Percentiles rank a stretch among this genome's conserved stretches.
Evolutionary conservation across 305 asterid genomes (phyloP).

Genomic region (Fraxinus baroniana): DNA sequence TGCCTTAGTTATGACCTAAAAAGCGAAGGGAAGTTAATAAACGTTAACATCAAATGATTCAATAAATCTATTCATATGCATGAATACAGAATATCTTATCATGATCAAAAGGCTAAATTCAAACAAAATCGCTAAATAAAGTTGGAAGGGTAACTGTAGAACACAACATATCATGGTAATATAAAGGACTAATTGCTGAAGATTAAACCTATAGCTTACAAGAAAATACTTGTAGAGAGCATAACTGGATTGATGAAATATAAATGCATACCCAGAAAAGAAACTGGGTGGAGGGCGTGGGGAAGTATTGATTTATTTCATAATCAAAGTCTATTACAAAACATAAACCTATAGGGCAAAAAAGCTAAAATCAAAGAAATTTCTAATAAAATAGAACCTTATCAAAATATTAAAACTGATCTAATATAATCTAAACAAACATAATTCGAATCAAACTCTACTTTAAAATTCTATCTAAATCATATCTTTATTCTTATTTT

Average conservation of each 20-base stretch:
- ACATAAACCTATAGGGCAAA: too few relatives aligned
- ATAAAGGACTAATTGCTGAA: background rate
- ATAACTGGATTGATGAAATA: background rate
- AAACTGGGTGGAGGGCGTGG: too few relatives aligned
- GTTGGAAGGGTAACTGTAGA: background rate
- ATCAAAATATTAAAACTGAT: too few relatives aligned
- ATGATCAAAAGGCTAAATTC: background rate
- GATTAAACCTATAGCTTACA: background rate
- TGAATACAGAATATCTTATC: background rate
- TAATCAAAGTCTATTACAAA: too few relatives aligned
- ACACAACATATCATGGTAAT: background rate
- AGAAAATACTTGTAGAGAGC: background rate
- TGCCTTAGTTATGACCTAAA: conserved; percentile 76
- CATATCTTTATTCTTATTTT: background rate
- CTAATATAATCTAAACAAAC: too few relatives aligned
- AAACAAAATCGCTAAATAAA: background rate
- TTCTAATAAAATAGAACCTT: too few relatives aligned
- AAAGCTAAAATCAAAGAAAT: too few relatives aligned
- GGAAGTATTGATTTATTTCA: too few relatives aligned
- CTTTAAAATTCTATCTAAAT: background rate
- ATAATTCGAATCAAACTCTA: background rate
- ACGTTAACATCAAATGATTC: conserved; percentile 17
- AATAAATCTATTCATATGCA: background rate
- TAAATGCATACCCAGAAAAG: background rate
- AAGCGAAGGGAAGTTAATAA: conserved; percentile 13